Base-by-base conservation (phyloP, 768 basidiomycete species). In the Russula vinacea region DNA sequence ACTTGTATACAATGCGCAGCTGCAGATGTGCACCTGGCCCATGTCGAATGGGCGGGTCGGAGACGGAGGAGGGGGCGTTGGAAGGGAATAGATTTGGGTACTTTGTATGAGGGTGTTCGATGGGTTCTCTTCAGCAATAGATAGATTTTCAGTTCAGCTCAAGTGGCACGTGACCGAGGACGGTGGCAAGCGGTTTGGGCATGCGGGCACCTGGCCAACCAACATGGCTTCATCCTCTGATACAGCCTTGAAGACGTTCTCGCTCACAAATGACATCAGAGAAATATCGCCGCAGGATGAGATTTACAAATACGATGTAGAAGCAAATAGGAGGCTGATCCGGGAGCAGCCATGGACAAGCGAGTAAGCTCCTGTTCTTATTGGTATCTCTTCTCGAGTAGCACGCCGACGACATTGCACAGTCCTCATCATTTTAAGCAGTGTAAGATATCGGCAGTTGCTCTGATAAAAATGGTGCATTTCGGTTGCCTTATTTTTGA, bases 361-460 rank as follows among this genome's bases (percentile, higher is more conserved):
- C 71, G 96, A 98, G 94, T 95, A 67, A 72, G 84, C 79, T 32
- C 47, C 61, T 44, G 57, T 49, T 62, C 56, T 29, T 17, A 4
- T 22, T 13, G 9, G 29, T 33, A 49, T 24, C 42, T 22, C 14
- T 47, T 26, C 54, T 70, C 59, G 64, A 61, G 22, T 3, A 32
- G 9, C 44, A 39, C 33, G 44, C 54, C 60, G 35, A 56, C 26
- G n/a, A 47, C 47, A 51, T 67, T 47, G 58, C 47, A 44, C 68
- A 92, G 90, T 68, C 87, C 88, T 0, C 86, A 89, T 69, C 87
- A 87, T 77, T 90, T 91, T 77, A 93, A 88, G 73, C 81, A 84
- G 75, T 99, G 90, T 76, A 95, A 92, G 78, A 98, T 99, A 70
- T 96, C 94, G 0, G 93, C 93, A 0, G 85, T 98, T 32, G 94